A percentile compares a stretch with the other conserved stretches of the same genome.
These are phyloP conservation scores for Hygrophila difformis DNA, from an alignment of 257 asterid genomes.

Conservation along the genomic window DNA sequence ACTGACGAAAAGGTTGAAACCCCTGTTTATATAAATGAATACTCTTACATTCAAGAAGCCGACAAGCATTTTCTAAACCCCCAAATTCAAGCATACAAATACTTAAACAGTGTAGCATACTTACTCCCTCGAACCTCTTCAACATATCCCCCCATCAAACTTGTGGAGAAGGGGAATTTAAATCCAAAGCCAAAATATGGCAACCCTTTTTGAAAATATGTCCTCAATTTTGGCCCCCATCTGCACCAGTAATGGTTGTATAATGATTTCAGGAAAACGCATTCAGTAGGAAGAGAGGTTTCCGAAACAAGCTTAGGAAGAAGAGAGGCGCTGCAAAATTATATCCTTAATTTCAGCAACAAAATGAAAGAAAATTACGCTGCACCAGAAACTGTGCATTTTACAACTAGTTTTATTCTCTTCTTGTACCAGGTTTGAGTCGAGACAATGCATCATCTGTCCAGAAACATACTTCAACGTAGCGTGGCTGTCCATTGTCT, in stretches of 20 bases:
- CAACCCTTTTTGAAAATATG: conserved; percentile 37
- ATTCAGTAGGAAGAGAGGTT: conserved; percentile 91
- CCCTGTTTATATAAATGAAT: background rate
- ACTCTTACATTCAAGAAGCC: conserved; percentile 4
- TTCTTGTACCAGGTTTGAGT: too few species aligned
- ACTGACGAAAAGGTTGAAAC: too few species aligned
- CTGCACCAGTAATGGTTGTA: too few species aligned
- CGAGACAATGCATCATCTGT: too few species aligned
- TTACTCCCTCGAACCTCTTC: conserved; percentile 51
- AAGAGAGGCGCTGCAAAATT: conserved; percentile 28
- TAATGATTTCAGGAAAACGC: conserved; percentile 69
- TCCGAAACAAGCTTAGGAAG: conserved; percentile 86
- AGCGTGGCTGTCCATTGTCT: too few species aligned
- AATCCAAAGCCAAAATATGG: conserved; percentile 68
- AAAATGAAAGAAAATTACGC: too few species aligned
- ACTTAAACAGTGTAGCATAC: conserved; percentile 11
- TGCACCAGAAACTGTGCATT: too few species aligned
- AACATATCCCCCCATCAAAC: conserved; percentile 36
- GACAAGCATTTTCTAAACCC: background rate
- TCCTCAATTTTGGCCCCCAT: too few species aligned
- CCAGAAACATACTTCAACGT: too few species aligned
- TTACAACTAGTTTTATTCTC: too few species aligned
- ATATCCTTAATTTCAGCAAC: background rate
- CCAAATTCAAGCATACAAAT: conserved; percentile 4
- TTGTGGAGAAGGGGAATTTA: conserved; percentile 33